These are phyloP conservation scores for Penicillium sp. DNA, from an alignment of 2,329 filamentous ascomycete genomes.

Conservation along the genomic window DNA sequence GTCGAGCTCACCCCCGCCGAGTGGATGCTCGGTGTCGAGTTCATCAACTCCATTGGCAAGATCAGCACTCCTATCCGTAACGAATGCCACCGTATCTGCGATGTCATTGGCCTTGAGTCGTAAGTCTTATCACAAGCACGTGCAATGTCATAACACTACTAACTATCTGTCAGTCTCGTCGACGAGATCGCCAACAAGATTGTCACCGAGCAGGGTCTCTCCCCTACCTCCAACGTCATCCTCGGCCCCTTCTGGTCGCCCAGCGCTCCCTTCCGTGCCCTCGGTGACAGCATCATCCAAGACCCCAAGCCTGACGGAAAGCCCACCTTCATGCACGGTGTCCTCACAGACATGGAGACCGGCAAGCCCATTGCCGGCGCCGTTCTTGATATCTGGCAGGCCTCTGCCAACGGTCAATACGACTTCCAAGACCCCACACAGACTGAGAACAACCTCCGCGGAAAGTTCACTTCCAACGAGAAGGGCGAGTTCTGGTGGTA, in stretches of 20 bases:
- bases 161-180: slow-evolving; percentile 54
- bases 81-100: slow-evolving; percentile 68
- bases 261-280: slow-evolving; percentile 66
- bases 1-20: slow-evolving; percentile 73
- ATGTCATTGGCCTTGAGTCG: slow-evolving; percentile 68
- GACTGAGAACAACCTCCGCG: slow-evolving; percentile 68
- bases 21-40: slow-evolving; percentile 71
- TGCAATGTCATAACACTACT: not conserved
- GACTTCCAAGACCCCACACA: slow-evolving; percentile 72
- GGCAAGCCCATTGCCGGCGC: slow-evolving; percentile 63
- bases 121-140: slow-evolving; percentile 26
- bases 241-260: slow-evolving; percentile 77
- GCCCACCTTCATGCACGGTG: slow-evolving; percentile 65
- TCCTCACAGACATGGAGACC: slow-evolving; percentile 61
- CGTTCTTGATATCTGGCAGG: slow-evolving; percentile 76
- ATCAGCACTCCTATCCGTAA: slow-evolving; percentile 65
- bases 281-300: slow-evolving; percentile 64
- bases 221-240: slow-evolving; percentile 70
- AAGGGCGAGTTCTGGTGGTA: slow-evolving; percentile 70
- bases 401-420: slow-evolving; percentile 70
- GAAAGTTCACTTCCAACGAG: slow-evolving; percentile 68
- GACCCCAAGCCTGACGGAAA: slow-evolving; percentile 54
- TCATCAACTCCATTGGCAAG: slow-evolving; percentile 70
- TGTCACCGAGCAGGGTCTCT: slow-evolving; percentile 56
- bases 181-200: slow-evolving; percentile 73